A percentile compares a stretch with the other conserved stretches of the same genome.
These are phyloP conservation scores for Chaetoscypha palmicola DNA, from an alignment of 2,329 filamentous ascomycete genomes.

Conservation along the genomic window DNA sequence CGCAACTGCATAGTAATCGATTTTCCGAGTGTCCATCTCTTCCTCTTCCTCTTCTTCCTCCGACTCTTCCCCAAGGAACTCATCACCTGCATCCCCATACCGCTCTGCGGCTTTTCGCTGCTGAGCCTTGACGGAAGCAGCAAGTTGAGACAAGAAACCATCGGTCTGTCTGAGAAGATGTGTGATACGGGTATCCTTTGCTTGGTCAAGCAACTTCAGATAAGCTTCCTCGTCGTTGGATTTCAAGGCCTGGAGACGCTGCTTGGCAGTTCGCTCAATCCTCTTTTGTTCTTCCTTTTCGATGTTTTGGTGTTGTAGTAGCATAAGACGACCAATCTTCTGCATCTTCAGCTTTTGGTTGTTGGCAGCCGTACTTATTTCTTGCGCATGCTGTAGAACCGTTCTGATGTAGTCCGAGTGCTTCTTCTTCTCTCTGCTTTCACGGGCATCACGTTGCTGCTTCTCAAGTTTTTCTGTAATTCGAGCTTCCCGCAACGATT, in stretches of 20 bases:
- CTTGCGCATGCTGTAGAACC: slow-evolving; percentile 73
- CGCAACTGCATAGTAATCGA: slow-evolving; percentile 98
- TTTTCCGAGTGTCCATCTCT: slow-evolving; percentile 66
- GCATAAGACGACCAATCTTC: slow-evolving; percentile 87
- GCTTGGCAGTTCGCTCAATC: slow-evolving; percentile 94
- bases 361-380: slow-evolving; percentile 62
- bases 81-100: slow-evolving; percentile 60
- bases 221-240: slow-evolving; percentile 99
- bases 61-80: slow-evolving; percentile 49
- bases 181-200: slow-evolving; percentile 98
- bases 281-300: slow-evolving; percentile 99
- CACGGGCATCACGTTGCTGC: slow-evolving; percentile 91
- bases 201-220: slow-evolving; percentile 93
- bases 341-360: slow-evolving; percentile 67
- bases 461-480: slow-evolving; percentile 99
- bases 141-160: slow-evolving; percentile 92
- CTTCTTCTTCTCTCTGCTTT: slow-evolving; percentile 96
- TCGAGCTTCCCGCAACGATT: slow-evolving; percentile 86
- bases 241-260: slow-evolving; percentile 97
- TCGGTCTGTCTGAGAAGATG: slow-evolving; percentile 95
- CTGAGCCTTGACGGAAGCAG: slow-evolving; percentile 88
- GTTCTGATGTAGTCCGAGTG: slow-evolving; percentile 86
- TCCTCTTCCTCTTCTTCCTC: slow-evolving; percentile 63
- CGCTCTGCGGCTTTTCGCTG: slow-evolving; percentile 75
- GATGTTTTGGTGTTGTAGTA: slow-evolving; percentile 85